Base-by-base conservation (phyloP, 768 basidiomycete genomes). In the Suillus clintonianus region DNA sequence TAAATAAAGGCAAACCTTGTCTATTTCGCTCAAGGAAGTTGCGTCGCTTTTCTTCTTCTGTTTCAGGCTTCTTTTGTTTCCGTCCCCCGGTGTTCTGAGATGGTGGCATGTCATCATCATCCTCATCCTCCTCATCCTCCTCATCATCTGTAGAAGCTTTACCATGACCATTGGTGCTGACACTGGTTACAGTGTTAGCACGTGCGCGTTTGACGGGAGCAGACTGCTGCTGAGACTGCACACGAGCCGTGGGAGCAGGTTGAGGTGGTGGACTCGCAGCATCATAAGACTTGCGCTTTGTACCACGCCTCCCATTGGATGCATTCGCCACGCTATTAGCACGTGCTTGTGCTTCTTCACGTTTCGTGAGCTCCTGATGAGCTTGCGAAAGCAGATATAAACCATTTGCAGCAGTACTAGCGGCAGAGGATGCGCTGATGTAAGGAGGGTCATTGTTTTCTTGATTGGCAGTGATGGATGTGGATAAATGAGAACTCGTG, bases 1-100 rank as follows among this genome's bases (percentile, higher is more conserved):
- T 45, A 13, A 30, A 27, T 3, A 64, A 22, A 32, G n/a, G 37
- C n/a, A 59, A 65, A 98, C 97, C 97, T 86, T 99, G 97, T 71
- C 97, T 85, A 73, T 99, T 99, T 65, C 97, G 84, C 77, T 99
- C 97, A 64, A 99, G 79, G 78, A 99, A 99, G 78, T 98, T 99
- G 77, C 86, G 88, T 47, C 97, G 84, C 78, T 99, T 99, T 74
- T 99, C 97, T 76, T 99, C 97, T 75, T 99, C 97, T 0, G 97
- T 98, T 82, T 97, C 95, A 27, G 91, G 92, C 72, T 90, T 94
- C 77, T 92, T 95, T 60, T 68, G 69, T 53, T 77, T 69, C 4
- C 66, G 63, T 50, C 69, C 74, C 34, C 68, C 67, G 59, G 74
- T 43, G 60, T 72, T 66, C 70, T 76, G 7, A 48, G 63, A 10